Base-by-base conservation (phyloP, 2,329 filamentous ascomycete genomes). In the Xylariaceae sp. region DNA sequence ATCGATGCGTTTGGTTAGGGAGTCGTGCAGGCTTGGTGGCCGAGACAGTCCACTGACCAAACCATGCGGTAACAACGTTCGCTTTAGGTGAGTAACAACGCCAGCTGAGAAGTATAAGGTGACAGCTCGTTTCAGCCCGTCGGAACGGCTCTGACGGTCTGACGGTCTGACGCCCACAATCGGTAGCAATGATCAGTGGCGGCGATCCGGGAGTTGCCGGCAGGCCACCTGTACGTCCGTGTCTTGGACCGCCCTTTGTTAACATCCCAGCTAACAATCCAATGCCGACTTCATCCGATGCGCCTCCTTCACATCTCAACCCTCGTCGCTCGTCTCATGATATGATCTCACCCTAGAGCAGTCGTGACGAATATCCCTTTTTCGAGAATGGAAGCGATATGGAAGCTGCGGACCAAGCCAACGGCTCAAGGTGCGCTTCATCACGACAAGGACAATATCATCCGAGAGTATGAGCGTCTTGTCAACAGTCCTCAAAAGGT, bases 321-420 rank as follows among this genome's bases (percentile, higher is more conserved):
- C 32, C 10, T 13, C 32, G 32, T 34, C 6, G 10, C 6, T 34
- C 13, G 10, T 9, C 13, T 9, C 26, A 7, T 34, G 13, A 10
- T 13, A 34, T 34, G 13, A 34, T 34, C 32, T 10, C 13, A 34
- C 7, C 13, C 13, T 3, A 13, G 13, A 15, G 10, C 10, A 34
- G 3, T 34, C 10, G 6, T 9, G 4, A 7, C 7, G 13, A 15
- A 34, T 10, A 34, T 34, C 13, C 5, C 32, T 13, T 34, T 34
- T 34, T 34, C 13, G 5, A 34, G 9, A 10, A 58, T 59, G 57
- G 49, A 57, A 29, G 26, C 46, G n/a, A 51, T 67, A 47, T 66
- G 65, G 65, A 55, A 50, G n/a, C 54, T 60, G 12, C 59, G 61
- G 34, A 65, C 63, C 39, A 56, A 58, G 32, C 60, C 64, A 16